Percentiles rank a stretch among this genome's conserved stretches.
phyloP scores from a whole-genome alignment of 2,329 filamentous ascomycete species.

The Fusarium illudens region DNA sequence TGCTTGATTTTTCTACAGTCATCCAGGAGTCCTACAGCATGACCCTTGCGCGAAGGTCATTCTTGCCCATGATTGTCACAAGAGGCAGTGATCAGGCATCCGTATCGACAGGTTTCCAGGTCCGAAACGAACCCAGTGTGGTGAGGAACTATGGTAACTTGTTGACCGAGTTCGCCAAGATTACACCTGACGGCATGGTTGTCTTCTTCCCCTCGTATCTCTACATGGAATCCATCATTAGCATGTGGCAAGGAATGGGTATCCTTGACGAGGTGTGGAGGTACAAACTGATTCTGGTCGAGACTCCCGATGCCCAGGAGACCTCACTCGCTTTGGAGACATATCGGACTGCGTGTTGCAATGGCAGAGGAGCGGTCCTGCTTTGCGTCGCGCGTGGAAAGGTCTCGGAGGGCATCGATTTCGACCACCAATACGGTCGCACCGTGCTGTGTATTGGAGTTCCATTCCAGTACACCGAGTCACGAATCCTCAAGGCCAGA shows the following conservation, averaged over 20 bases:
- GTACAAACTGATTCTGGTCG: conserved; percentile 96
- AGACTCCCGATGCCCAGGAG: conserved; percentile 97
- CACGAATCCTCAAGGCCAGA: conserved; percentile 92
- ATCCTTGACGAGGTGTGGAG: conserved; percentile 99
- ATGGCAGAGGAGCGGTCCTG: conserved; percentile 90
- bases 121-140: conserved; percentile 95
- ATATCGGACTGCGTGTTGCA: conserved; percentile 96
- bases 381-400: conserved; percentile 97
- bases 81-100: conserved; percentile 92
- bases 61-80: conserved; percentile 97
- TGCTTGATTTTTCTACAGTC: conserved; percentile 92
- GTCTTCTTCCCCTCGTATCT: conserved; percentile 99
- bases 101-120: conserved; percentile 92
- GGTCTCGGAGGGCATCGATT: conserved; percentile 98
- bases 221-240: conserved; percentile 99
- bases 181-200: conserved; percentile 97
- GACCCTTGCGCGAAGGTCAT: conserved; percentile 93
- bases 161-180: conserved; percentile 92
- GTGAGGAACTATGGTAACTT: conserved; percentile 96
- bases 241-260: conserved; percentile 99
- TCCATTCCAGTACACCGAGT: conserved; percentile 98
- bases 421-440: conserved; percentile 97
- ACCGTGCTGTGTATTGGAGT: conserved; percentile 97
- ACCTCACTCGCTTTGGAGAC: conserved; percentile 95
- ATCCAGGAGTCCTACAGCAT: conserved; percentile 98